A percentile compares a stretch with the other conserved stretches of the same genome.
phyloP scores from a whole-genome alignment of 1,139 yeast species.

The Scheffersomyces quercinus region DNA sequence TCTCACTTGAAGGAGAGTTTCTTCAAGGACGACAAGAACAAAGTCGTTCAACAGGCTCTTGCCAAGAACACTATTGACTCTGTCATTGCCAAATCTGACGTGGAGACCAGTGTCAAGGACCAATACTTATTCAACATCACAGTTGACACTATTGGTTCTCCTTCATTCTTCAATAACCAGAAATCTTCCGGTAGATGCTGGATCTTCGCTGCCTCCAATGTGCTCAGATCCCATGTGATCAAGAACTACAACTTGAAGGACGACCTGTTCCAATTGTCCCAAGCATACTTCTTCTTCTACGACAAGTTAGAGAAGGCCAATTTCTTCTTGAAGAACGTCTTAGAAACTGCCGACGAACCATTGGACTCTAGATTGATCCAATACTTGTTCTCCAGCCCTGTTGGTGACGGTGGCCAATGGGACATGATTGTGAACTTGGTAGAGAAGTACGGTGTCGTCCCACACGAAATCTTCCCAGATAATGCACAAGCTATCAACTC shows the following conservation, averaged over 20 bases:
- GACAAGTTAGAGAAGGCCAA: slow-evolving; percentile 78
- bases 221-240: slow-evolving; percentile 64
- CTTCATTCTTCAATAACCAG: slow-evolving; percentile 65
- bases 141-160: slow-evolving; percentile 66
- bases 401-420: slow-evolving; percentile 84
- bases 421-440: slow-evolving; percentile 76
- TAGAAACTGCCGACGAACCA: slow-evolving; percentile 63
- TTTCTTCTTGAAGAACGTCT: slow-evolving; percentile 71
- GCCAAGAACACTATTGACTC: slow-evolving; percentile 50
- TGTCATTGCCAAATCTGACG: slow-evolving; percentile 39
- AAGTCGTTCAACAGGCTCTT: slow-evolving; percentile 59
- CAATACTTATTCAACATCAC: slow-evolving; percentile 59
- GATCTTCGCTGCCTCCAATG: slow-evolving; percentile 81
- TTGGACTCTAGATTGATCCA: slow-evolving; percentile 70
- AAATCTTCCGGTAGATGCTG: slow-evolving; percentile 79
- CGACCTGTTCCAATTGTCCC: slow-evolving; percentile 65
- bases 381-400: slow-evolving; percentile 61
- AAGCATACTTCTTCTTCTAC: slow-evolving; percentile 68
- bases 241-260: slow-evolving; percentile 63
- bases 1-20: slow-evolving; percentile 54
- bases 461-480: slow-evolving; percentile 72
- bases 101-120: slow-evolving; percentile 26
- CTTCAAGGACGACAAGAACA: slow-evolving; percentile 53
- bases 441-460: slow-evolving; percentile 77
- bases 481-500: slow-evolving; percentile 63